Evolutionary conservation across 352 stramenopile species (phyloP).

Genomic region (Globisporangium canariense): DNA sequence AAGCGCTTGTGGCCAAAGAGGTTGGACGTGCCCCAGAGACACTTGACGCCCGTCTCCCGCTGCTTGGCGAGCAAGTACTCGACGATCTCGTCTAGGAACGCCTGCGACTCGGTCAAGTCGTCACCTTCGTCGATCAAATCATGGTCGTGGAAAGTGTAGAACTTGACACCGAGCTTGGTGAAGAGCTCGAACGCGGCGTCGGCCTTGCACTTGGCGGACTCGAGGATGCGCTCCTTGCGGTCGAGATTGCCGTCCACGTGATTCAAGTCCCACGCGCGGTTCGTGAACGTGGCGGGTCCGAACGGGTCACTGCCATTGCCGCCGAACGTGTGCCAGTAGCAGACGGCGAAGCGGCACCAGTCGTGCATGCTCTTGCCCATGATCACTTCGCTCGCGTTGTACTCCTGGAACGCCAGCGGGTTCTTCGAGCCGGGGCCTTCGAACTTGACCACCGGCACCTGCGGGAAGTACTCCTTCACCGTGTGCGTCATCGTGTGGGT

Average conservation of each 20-base stretch:
- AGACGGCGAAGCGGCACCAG: conserved; percentile 58
- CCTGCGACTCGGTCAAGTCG: conserved; percentile 39
- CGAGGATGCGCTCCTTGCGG: conserved; percentile 45
- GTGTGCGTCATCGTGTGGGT: conserved; percentile 1
- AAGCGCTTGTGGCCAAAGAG: conserved; percentile 74
- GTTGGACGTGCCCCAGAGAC: conserved; percentile 84
- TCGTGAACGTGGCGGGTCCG: conserved; percentile 32
- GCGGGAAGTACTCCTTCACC: conserved; percentile 49
- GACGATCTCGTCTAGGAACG: conserved; percentile 32
- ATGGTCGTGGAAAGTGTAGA: conserved; percentile 86
- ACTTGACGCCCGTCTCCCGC: conserved; percentile 64
- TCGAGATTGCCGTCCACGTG: conserved; percentile 30
- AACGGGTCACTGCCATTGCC: conserved; percentile 33
- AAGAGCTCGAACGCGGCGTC: conserved; percentile 88
- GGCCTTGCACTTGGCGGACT: conserved; percentile 66
- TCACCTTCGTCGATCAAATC: conserved; percentile 71
- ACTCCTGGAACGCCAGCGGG: conserved; percentile 68
- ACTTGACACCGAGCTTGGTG: conserved; percentile 78
- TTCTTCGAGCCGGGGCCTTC: conserved; percentile 43
- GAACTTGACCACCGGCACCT: conserved; percentile 59
- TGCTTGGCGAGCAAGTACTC: conserved; percentile 63
- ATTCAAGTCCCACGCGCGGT: conserved; percentile 37
- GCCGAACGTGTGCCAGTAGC: conserved; percentile 59
- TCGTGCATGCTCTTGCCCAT: conserved; percentile 77
- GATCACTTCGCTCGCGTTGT: conserved; percentile 75